Conservation (phyloP, 2,329 filamentous ascomycete species). For the Penicillium sp. region DNA sequence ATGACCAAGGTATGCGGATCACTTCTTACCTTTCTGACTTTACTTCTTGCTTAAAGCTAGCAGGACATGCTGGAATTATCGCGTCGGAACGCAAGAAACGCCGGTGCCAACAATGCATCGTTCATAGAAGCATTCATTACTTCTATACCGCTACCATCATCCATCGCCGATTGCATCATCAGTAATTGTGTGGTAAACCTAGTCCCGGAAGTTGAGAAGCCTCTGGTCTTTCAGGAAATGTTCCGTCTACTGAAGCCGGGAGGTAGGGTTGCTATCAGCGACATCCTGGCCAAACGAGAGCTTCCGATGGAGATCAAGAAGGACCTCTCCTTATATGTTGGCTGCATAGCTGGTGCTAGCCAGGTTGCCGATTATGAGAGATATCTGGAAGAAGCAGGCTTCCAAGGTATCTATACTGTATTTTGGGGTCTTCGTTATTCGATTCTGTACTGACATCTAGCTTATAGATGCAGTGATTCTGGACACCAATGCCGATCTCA, state of each 20-base stretch:
- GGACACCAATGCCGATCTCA: constrained; percentile 5
- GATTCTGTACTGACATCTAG: not conserved
- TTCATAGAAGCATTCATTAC: constrained; percentile 57
- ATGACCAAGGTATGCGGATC: constrained; percentile 53
- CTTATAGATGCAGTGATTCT: constrained; percentile 4
- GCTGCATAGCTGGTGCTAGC: constrained; percentile 60
- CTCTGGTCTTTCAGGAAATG: constrained; percentile 57
- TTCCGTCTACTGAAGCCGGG: constrained; percentile 56
- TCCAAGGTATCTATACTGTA: constrained; percentile 39
- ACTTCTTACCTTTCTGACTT: not conserved
- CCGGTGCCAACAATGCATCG: constrained; percentile 44
- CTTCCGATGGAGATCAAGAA: constrained; percentile 50
- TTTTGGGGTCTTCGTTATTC: not conserved
- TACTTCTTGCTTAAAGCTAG: constrained; percentile 1
- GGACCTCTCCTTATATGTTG: constrained; percentile 56
- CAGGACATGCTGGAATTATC: constrained; percentile 58
- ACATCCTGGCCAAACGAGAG: constrained; percentile 55
- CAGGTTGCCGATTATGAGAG: constrained; percentile 51
- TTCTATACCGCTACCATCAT: constrained; percentile 44
- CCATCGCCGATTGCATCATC: constrained; percentile 56
- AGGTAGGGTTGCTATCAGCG: constrained; percentile 58
- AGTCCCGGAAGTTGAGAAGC: constrained; percentile 54
- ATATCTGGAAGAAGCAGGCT: constrained; percentile 53
- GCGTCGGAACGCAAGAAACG: constrained; percentile 44
- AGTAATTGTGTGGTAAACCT: constrained; percentile 65